Base-by-base conservation (phyloP, 331 rosid species). In the Spiraea crenata region DNA sequence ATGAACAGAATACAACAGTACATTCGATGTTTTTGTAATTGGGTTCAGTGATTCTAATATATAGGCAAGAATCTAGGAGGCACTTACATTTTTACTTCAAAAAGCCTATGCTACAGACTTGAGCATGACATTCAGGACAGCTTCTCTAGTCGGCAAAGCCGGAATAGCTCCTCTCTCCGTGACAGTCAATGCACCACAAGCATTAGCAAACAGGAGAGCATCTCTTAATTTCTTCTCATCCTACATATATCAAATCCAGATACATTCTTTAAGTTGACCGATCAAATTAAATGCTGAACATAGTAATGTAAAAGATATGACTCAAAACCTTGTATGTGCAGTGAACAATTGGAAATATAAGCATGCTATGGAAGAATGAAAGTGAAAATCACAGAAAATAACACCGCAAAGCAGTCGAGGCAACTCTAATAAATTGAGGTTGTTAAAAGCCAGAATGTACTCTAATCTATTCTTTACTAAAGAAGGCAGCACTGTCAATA, bases 151-250 rank as follows among this genome's bases (percentile, higher is more conserved):
- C 15, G 98, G 98, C 80, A 93, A 80, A 73, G 95, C 97, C 13
- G 98, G 98, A 78, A 93, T 90, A 51, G 97, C 98, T 15, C 97
- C 98, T 83, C 98, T 90, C 75, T 79, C 96, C 4, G 62, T 92
- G 82, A 92, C 96, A 3, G 97, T 91, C 84, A 89, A 77, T 52
- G 96, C 96, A 42, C 99, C 99, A 57, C 97, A 93, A n/a, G 82
- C 92, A 71, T 93, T 91, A 5, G 99, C 97, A 79, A 90, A 93
- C 79, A 78, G 48, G 35, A 93, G 96, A 54, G 91, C 83, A 40
- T 93, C 96, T 89, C 96, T 91, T 88, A 91, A 74, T 52, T 81
- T 71, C 6, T 84, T 95, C 74, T 90, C 97, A 45, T 87, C 82
- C 98, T 93, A 77, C 84, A 79, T 58, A 56, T 81, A 56, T 81